Base-by-base conservation (phyloP, 169 alveolate genomes). In the Plasmodium inui region DNA sequence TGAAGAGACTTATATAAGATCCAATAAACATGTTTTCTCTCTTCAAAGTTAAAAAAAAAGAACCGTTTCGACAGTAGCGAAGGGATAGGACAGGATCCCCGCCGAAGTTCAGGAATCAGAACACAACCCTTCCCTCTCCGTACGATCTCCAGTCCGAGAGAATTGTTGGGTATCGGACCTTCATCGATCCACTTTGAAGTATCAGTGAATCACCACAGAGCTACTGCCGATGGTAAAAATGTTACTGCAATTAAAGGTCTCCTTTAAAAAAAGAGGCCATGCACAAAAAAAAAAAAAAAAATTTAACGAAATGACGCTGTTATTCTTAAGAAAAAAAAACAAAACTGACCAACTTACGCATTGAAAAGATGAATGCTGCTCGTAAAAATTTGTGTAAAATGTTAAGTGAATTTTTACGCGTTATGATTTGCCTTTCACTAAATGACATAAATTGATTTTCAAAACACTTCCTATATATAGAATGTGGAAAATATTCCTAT, bases 61-160 rank as follows among this genome's bases (percentile, higher is more conserved):
- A 34, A 37, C 44, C 44, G 6, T 37, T 37, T 0, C 44, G 9
- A 37, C 44, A 37, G 44, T 37, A 37, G 57, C 57, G 57, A 46
- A 46, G 57, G 57, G 57, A 12, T 46, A 46, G 57, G 57, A 46
- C 57, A 46, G 57, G 57, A 46, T n/a, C 57, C 57, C 57, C 57
- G 57, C 57, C 57, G 57, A 46, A 46, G 57, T 46, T 46, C 57
- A 46, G 57, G 57, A 46, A 19, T 61, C 7, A 61, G n/a, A n/a
- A n/a, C 74, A 61, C 74, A 61, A 61, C 32, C 74, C 74, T 34
- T 61, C 74, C 74, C 74, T 61, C 74, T 61, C 74, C 74, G 32
- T 26, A 34, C 74, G 26, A 61, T 19, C 74, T 26, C 32, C 74
- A n/a, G 32, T n/a, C 0, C 74, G 37, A 26, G 32, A 26, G 32